Evolutionary conservation across 306 rosid species (phyloP).

Genomic region (Abrus precatorius): DNA sequence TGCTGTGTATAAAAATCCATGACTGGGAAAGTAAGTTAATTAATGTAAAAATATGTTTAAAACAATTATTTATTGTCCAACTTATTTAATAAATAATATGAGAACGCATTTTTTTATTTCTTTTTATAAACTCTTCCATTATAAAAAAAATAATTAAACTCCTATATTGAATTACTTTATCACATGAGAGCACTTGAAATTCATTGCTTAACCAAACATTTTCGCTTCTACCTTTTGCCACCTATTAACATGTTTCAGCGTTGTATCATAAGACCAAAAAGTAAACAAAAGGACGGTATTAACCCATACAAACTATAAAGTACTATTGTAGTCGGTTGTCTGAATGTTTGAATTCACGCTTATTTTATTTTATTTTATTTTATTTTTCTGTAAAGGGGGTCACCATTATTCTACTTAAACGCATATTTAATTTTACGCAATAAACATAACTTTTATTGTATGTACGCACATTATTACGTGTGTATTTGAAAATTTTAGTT

Average conservation of each 20-base stretch:
- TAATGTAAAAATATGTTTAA: no score
- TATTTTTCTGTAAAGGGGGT: no score
- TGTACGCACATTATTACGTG: no score
- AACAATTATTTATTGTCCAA: not conserved
- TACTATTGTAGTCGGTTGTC: no score
- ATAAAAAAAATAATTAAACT: not conserved
- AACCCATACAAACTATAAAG: no score
- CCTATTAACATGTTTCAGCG: not conserved
- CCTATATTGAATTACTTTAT: not conserved
- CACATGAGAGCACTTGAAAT: not conserved
- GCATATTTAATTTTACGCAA: no score
- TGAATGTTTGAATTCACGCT: no score
- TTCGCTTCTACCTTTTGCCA: constrained; percentile 29
- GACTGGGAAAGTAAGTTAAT: not conserved
- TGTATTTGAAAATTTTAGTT: no score
- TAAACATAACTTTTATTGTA: no score
- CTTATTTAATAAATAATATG: not conserved
- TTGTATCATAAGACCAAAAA: not conserved
- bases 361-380: no score
- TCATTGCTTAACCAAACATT: constrained; percentile 36
- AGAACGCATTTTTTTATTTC: not conserved
- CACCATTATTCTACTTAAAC: no score
- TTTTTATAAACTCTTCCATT: not conserved
- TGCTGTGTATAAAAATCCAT: not conserved
- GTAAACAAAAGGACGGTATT: no score